Percentiles rank a stretch among this genome's conserved stretches.
phyloP scores from a whole-genome alignment of 768 basidiomycete genomes.

The Lactarius indigo region DNA sequence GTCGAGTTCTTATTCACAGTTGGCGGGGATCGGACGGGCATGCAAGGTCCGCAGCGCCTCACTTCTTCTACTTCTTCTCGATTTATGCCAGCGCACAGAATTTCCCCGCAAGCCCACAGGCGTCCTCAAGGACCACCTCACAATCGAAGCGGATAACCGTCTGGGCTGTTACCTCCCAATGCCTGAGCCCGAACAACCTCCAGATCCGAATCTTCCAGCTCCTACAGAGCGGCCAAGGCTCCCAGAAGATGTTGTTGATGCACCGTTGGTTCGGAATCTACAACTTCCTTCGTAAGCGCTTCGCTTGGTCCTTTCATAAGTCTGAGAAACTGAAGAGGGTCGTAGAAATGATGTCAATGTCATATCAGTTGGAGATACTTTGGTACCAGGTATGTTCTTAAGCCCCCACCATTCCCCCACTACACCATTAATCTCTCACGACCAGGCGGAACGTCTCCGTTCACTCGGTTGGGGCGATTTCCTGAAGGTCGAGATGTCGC shows the following conservation, averaged over 20 bases:
- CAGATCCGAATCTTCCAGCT: slow-evolving; percentile 42
- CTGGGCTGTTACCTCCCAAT: slow-evolving; percentile 59
- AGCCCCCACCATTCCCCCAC: neutral
- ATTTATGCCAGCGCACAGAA: slow-evolving; percentile 40
- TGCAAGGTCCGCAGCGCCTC: slow-evolving; percentile 52
- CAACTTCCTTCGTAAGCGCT: slow-evolving; percentile 80
- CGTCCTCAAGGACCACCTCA: slow-evolving; percentile 59
- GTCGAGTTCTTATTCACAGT: slow-evolving; percentile 72
- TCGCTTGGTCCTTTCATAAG: slow-evolving; percentile 2
- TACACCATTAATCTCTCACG: slow-evolving; percentile 10
- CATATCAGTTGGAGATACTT: slow-evolving; percentile 89
- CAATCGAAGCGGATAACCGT: slow-evolving; percentile 68
- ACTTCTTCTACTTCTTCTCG: neutral
- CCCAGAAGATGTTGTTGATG: slow-evolving; percentile 62
- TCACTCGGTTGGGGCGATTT: slow-evolving; percentile 85
- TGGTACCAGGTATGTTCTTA: slow-evolving; percentile 58
- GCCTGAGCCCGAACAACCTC: slow-evolving; percentile 29
- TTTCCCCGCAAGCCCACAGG: slow-evolving; percentile 69
- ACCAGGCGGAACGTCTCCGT: slow-evolving; percentile 66
- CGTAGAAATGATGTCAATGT: slow-evolving; percentile 84
- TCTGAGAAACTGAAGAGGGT: slow-evolving; percentile 14
- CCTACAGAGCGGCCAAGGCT: slow-evolving; percentile 41
- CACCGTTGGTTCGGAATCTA: slow-evolving; percentile 83
- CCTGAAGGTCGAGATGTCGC: slow-evolving; percentile 64
- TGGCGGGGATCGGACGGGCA: slow-evolving; percentile 67